Conservation (phyloP, 192 early-diverging fungal genomes). For the Jimgerdemannia flammicorona region DNA sequence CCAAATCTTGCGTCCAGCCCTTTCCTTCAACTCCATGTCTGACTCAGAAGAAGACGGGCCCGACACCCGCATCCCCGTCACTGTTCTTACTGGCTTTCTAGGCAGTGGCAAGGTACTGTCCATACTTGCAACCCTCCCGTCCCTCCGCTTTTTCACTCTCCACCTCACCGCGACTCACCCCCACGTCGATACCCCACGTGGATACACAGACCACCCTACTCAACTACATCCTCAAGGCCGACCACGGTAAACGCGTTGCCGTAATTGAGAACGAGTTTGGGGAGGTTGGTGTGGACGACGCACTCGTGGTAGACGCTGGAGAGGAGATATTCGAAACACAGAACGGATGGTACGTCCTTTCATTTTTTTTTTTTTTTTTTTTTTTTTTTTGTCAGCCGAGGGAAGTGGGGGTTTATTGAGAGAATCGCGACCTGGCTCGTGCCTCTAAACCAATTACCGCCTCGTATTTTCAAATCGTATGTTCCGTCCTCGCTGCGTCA, state of each 20-base stretch:
- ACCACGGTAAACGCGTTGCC: conserved; percentile 10
- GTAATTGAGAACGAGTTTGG: conserved; percentile 16
- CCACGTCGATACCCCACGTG: background rate
- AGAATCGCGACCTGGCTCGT: too few relatives aligned
- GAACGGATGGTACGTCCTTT: conserved; percentile 50
- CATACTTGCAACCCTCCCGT: too few relatives aligned
- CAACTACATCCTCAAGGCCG: conserved; percentile 12
- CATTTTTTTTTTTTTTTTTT: background rate
- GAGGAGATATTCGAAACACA: conserved; percentile 28
- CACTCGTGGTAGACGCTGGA: conserved; percentile 19
- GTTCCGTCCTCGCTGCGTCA: background rate
- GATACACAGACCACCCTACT: conserved; percentile 8
- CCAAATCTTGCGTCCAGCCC: too few relatives aligned
- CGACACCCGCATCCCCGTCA: conserved; percentile 9
- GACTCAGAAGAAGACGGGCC: background rate
- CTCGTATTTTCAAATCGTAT: background rate
- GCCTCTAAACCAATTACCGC: too few relatives aligned
- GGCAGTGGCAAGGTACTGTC: conserved; percentile 13
- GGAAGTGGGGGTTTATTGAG: too few relatives aligned
- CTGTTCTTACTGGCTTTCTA: conserved; percentile 11
- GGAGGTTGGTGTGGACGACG: conserved; percentile 18
- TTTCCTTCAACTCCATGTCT: background rate
- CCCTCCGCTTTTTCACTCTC: too few relatives aligned
- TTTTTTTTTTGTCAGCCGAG: background rate
- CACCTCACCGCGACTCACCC: background rate